Conservation (phyloP, 176 grass and related monocot species). For the Bromus sterilis region DNA sequence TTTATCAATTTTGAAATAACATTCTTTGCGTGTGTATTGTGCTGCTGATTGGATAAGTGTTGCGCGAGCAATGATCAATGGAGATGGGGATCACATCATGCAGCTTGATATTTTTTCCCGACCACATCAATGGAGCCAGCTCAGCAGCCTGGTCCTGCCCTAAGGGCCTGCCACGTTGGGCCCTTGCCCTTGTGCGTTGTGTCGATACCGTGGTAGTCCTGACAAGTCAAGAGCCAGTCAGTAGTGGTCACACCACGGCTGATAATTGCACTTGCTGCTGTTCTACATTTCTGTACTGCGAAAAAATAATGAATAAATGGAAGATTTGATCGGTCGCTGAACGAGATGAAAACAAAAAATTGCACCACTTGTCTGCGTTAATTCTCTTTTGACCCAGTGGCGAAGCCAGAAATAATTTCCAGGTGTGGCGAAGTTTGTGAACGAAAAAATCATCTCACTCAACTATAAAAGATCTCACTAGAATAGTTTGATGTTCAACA, state of each 20-base stretch:
- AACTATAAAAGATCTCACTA: too few species aligned
- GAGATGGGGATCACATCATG: background rate
- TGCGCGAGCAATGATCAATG: background rate
- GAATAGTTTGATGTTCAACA: too few species aligned
- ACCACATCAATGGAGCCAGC: background rate
- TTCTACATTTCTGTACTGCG: background rate
- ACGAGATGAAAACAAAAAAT: background rate
- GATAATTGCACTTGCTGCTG: background rate
- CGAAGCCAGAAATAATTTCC: too few species aligned
- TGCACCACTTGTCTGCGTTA: too few species aligned
- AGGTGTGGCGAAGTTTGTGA: too few species aligned
- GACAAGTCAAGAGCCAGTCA: background rate
- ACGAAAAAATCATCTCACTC: too few species aligned
- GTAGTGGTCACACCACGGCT: background rate
- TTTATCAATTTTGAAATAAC: too few species aligned
- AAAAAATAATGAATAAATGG: too few species aligned
- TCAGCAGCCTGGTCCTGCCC: background rate
- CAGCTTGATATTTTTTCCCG: background rate
- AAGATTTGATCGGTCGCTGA: background rate
- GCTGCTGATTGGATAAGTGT: background rate
- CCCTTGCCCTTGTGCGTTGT: background rate
- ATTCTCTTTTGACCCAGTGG: too few species aligned
- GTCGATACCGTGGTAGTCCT: background rate
- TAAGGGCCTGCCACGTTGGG: slow-evolving; percentile 12
- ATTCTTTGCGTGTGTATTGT: too few species aligned